Evolutionary conservation across 805 yeast species (phyloP).

Genomic region (Vanderwaltozyma polyspora): DNA sequence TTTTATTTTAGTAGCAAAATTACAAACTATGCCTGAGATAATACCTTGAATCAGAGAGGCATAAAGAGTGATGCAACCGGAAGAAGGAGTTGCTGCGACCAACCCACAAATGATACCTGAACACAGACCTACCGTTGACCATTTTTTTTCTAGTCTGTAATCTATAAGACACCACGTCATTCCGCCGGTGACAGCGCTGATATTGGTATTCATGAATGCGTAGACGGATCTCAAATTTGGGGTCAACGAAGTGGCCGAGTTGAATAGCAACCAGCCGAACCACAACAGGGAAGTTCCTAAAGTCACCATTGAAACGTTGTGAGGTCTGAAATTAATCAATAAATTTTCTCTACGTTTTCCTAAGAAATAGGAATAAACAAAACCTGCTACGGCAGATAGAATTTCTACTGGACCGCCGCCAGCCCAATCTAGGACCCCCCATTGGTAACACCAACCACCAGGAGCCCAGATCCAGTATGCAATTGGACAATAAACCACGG

Average conservation of each 20-base stretch:
- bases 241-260: constrained; percentile 77
- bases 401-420: constrained; percentile 98
- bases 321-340: constrained; percentile 85
- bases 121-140: constrained; percentile 91
- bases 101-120: constrained; percentile 93
- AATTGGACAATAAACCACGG: constrained; percentile 88
- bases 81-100: constrained; percentile 93
- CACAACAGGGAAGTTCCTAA: constrained; percentile 80
- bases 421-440: constrained; percentile 93
- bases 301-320: constrained; percentile 83
- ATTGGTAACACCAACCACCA: constrained; percentile 85
- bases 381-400: constrained; percentile 80
- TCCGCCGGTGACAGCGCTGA: constrained; percentile 85
- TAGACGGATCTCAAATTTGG: constrained; percentile 79
- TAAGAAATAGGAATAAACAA: constrained; percentile 68
- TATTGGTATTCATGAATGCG: constrained; percentile 83
- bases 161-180: constrained; percentile 87
- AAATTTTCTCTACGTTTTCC: constrained; percentile 69
- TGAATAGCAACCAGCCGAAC: constrained; percentile 95
- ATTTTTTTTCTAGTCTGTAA: constrained; percentile 75
- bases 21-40: constrained; percentile 72
- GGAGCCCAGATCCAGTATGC: constrained; percentile 93
- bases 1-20: constrained; percentile 80
- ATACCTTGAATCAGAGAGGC: constrained; percentile 81
- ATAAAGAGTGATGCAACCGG: constrained; percentile 86